Conservation (phyloP, 108 stramenopile species). For the Pseudonitzschia multistriata region DNA sequence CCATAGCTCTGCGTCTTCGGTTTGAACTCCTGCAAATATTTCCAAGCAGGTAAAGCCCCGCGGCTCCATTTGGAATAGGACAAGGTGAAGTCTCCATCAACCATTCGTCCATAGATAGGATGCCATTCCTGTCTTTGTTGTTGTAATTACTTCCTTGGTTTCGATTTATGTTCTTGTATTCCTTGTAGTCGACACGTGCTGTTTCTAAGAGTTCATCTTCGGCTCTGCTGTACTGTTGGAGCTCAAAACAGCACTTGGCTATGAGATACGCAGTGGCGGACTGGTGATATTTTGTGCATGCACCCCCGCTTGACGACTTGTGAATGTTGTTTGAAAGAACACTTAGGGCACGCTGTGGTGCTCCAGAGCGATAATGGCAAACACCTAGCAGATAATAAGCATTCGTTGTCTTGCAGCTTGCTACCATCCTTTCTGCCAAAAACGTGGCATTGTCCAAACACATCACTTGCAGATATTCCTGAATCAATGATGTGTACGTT, state of each 20-base stretch:
- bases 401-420: conserved; percentile 45
- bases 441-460: conserved; percentile 80
- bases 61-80: conserved; percentile 88
- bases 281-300: conserved; percentile 10
- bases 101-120: conserved; percentile 61
- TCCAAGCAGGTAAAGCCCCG: conserved; percentile 80
- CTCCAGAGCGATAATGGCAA: conserved; percentile 69
- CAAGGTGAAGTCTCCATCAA: conserved; percentile 55
- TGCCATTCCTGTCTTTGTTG: not conserved
- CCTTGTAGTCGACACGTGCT: conserved; percentile 37
- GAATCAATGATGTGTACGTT: conserved; percentile 73
- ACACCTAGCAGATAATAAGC: conserved; percentile 69
- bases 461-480: conserved; percentile 70
- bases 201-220: conserved; percentile 68
- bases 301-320: not conserved
- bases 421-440: conserved; percentile 75
- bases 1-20: conserved; percentile 69
- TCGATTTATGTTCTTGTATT: conserved; percentile 22
- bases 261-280: conserved; percentile 52
- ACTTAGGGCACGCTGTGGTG: conserved; percentile 50
- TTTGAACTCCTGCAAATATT: conserved; percentile 75
- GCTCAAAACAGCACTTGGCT: conserved; percentile 66
- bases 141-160: conserved; percentile 2
- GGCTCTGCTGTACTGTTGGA: conserved; percentile 68
- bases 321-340: conserved; percentile 39